Conservation (phyloP, 345 rosid genomes). For the Ceriops zippeliana region DNA sequence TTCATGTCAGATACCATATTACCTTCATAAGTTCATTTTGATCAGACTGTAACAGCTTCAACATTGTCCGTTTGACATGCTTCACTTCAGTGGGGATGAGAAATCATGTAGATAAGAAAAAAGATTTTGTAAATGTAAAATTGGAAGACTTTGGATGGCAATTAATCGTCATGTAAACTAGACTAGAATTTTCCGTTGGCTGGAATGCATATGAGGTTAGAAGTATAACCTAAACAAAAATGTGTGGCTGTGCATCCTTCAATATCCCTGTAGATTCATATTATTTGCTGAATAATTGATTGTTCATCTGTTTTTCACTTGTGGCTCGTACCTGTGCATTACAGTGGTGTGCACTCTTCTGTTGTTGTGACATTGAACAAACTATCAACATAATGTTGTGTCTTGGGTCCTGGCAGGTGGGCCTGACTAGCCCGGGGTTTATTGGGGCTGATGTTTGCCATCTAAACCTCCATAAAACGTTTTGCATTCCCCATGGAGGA, state of each 20-base stretch:
- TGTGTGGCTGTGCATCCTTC: not conserved
- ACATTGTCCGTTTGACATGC: too few species aligned
- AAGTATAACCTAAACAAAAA: not conserved
- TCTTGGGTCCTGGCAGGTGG: conserved; percentile 50
- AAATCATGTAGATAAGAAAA: not conserved
- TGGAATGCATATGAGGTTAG: not conserved
- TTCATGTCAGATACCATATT: not conserved
- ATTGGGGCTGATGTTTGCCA: conserved; percentile 99
- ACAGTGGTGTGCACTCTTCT: not conserved
- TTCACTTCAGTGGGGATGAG: not conserved
- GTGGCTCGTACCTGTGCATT: conserved; percentile 1
- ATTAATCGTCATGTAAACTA: not conserved
- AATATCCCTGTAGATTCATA: not conserved
- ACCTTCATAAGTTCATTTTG: not conserved
- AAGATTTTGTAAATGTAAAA: not conserved
- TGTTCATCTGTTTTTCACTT: not conserved
- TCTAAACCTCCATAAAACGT: conserved; percentile 97
- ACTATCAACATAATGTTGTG: not conserved
- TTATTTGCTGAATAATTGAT: not conserved
- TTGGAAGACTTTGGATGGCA: not conserved
- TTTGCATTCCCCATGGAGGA: conserved; percentile 98
- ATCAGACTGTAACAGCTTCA: not conserved
- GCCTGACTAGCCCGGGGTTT: conserved; percentile 94
- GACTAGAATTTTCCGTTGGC: not conserved
- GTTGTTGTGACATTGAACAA: not conserved